Evolutionary conservation across 495 filamentous ascomycete genomes (phyloP), one percentile per base, ranked within the genome.

Genomic region (Pseudoneurospora amorphoporcata): DNA sequence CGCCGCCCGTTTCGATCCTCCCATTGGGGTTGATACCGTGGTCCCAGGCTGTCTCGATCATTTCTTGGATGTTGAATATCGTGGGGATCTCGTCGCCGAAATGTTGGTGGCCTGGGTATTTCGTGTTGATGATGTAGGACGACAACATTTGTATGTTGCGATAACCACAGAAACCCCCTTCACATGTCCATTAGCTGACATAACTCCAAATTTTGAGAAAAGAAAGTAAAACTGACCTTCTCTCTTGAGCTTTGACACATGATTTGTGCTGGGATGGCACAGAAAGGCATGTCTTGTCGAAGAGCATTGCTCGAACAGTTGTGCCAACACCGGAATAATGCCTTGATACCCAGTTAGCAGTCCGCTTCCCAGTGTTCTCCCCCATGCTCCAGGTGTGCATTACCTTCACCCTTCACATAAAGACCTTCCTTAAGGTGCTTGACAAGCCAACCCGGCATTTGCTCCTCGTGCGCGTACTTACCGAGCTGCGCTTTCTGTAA

Each of bases 111-210:
- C 91, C 92, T 17, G 84, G 81, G 35, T 83, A 82, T 47, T 83
- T 78, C 8, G 88, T 81, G 39, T 86, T 85, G 68, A 88, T 86
- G 41, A 98, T 87, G 78, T 92, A 95, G 3, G 94, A 94, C 19
- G 90, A 83, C 72, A 97, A 78, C 93, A 97, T 97, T 77, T 99
- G 95, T 47, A 98, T 97, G 79, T 97, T 99, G 10, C 95, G 87
- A 77, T 98, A 99, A n/a, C 95, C 95, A 81, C 95, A 99, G 82
- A 98, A 99, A 1, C 93, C 93, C 41, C 94, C 92, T 84, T 40
- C 32, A 10, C 8, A 37, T 69, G 12, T 17, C 16, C 5, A 10
- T 61, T 61, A 19, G 43, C 8, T 40, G 72, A 43, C 42, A 68
- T 39, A 1, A 38, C 23, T 16, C 19, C n/a, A 8, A 35, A 4